Evolutionary conservation across 163 green algal species (phyloP).

Genomic region (Chlamydomonas reinhardtii): DNA sequence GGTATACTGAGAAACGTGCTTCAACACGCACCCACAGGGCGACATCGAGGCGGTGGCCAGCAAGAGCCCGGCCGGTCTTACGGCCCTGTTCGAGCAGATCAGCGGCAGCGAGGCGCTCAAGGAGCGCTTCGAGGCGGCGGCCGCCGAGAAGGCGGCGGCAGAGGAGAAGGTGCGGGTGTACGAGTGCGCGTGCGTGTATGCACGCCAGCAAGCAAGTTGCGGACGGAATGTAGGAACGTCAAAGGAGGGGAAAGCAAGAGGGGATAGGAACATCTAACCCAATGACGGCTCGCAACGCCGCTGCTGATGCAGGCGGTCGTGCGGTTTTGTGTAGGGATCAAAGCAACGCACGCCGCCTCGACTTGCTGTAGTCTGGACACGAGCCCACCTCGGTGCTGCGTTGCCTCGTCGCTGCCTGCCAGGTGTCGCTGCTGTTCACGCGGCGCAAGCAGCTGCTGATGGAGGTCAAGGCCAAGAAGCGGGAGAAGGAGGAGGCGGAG

Average conservation of each 20-base stretch:
- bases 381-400: too few species aligned
- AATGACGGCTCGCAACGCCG: too few species aligned
- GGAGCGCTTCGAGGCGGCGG: constrained; percentile 74
- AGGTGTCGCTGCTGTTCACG: constrained; percentile 37
- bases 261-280: too few species aligned
- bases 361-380: too few species aligned
- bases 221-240: neutral
- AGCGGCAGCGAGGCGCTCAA: constrained; percentile 84
- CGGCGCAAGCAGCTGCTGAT: constrained; percentile 65
- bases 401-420: too few species aligned
- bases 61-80: constrained; percentile 90
- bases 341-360: too few species aligned
- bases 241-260: too few species aligned
- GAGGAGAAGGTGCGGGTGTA: constrained; percentile 69
- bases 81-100: constrained; percentile 91
- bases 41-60: constrained; percentile 96
- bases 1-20: too few species aligned
- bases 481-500: constrained; percentile 98
- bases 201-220: too few species aligned
- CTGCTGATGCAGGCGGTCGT: too few species aligned
- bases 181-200: too few species aligned
- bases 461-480: constrained; percentile 94
- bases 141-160: constrained; percentile 63
- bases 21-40: constrained; percentile 87
- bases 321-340: too few species aligned